phyloP scores from a whole-genome alignment of 2,329 filamentous ascomycete genomes.

The Pezizomycotina sp. region DNA sequence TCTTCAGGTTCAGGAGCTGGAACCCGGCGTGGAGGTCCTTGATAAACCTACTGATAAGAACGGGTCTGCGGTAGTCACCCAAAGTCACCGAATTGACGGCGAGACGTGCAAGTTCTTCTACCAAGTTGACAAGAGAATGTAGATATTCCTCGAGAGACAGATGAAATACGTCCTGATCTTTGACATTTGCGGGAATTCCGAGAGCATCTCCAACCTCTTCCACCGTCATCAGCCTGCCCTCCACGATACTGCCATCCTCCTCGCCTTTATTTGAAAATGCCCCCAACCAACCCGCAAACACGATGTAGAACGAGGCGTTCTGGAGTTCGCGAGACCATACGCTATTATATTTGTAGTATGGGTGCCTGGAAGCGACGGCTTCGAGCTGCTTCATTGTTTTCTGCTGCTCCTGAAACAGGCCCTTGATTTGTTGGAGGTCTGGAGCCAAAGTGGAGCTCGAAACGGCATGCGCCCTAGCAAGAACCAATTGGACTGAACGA shows the following conservation, averaged over 20 bases:
- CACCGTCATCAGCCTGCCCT: constrained; percentile 60
- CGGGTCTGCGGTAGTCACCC: constrained; percentile 68
- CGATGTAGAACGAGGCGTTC: constrained; percentile 46
- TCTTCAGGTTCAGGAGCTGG: constrained; percentile 94
- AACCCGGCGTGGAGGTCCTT: constrained; percentile 93
- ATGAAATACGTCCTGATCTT: constrained; percentile 79
- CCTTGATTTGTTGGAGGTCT: no score
- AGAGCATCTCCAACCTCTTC: constrained; percentile 71
- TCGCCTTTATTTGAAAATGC: constrained; percentile 36
- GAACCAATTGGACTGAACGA: constrained; percentile 60
- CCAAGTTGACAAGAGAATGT: constrained; percentile 66
- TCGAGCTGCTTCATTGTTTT: constrained; percentile 54
- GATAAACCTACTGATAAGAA: constrained; percentile 79
- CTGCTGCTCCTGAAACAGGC: constrained; percentile 54
- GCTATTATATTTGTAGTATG: constrained; percentile 95
- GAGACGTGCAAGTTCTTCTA: constrained; percentile 76
- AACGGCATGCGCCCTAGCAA: constrained; percentile 82
- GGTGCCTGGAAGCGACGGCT: constrained; percentile 61
- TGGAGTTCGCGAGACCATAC: constrained; percentile 77
- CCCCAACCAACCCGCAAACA: constrained; percentile 61
- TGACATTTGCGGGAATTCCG: constrained; percentile 75
- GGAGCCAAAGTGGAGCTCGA: constrained; percentile 49
- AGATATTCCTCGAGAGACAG: constrained; percentile 96
- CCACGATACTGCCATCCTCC: constrained; percentile 38
- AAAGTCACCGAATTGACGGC: constrained; percentile 89